These are phyloP conservation scores for Avena sativa DNA, from an alignment of 176 grass and related monocot genomes.

Conservation along the genomic window DNA sequence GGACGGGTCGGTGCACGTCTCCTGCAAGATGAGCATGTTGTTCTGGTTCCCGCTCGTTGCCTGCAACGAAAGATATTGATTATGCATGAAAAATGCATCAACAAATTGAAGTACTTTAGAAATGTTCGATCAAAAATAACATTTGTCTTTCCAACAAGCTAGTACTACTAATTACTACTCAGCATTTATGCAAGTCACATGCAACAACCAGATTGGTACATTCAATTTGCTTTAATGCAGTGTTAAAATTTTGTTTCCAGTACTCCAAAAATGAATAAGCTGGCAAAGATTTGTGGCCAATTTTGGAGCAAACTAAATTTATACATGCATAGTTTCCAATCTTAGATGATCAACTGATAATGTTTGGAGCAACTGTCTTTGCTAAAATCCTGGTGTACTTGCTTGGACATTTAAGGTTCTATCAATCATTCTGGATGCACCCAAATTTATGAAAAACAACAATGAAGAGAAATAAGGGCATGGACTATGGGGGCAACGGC, in stretches of 20 bases:
- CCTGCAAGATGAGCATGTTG: slow-evolving; percentile 78
- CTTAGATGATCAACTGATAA: neutral
- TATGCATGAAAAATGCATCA: neutral
- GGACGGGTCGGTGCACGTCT: slow-evolving; percentile 64
- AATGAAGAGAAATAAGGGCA: no score
- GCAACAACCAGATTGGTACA: neutral
- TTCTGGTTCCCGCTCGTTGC: slow-evolving; percentile 63
- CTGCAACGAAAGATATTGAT: slow-evolving; percentile 21
- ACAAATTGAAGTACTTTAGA: neutral
- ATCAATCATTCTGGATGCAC: neutral
- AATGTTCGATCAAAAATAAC: neutral
- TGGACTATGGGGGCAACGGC: no score
- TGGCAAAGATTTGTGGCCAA: neutral
- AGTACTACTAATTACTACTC: neutral
- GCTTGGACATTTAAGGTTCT: neutral
- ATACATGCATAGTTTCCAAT: neutral
- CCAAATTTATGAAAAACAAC: neutral
- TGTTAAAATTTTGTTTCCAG: neutral
- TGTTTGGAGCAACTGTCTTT: neutral
- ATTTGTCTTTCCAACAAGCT: neutral
- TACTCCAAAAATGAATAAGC: neutral
- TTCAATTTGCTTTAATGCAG: neutral
- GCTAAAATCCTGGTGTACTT: neutral
- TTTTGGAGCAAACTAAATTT: neutral
- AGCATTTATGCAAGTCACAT: neutral